phyloP scores from a whole-genome alignment of 768 basidiomycete species.

The Suillus occidentalis region DNA sequence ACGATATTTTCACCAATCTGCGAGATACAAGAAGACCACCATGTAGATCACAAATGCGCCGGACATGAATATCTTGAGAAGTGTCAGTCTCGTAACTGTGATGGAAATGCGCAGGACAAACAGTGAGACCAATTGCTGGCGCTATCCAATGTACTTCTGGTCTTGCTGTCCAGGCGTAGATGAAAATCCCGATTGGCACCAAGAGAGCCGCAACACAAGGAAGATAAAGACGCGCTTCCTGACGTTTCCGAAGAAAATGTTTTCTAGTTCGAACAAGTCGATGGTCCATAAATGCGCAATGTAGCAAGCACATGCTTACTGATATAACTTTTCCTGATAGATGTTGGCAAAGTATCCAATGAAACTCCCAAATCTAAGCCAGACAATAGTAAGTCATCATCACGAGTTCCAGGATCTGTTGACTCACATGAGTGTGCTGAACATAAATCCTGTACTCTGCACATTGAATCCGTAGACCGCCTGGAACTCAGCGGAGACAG shows the following conservation, averaged over 20 bases:
- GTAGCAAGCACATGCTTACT: slow-evolving; percentile 32
- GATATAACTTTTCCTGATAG: slow-evolving; percentile 46
- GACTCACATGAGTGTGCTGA: slow-evolving; percentile 51
- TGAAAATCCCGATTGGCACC: slow-evolving; percentile 56
- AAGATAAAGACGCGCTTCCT: slow-evolving; percentile 56
- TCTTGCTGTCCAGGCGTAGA: slow-evolving; percentile 70
- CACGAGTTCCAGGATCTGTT: background rate
- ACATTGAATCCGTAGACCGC: slow-evolving; percentile 56
- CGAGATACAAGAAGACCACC: slow-evolving; percentile 52
- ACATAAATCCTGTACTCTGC: slow-evolving; percentile 56
- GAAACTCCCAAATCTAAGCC: slow-evolving; percentile 46
- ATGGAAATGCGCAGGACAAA: background rate
- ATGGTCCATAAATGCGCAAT: background rate
- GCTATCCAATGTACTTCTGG: slow-evolving; percentile 56
- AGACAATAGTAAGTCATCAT: slow-evolving; percentile 8
- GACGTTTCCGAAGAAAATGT: slow-evolving; percentile 26
- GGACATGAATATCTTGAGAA: slow-evolving; percentile 43
- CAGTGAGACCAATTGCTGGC: slow-evolving; percentile 9
- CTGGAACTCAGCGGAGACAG: slow-evolving; percentile 51
- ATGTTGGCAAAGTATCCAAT: slow-evolving; percentile 43
- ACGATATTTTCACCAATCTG: slow-evolving; percentile 46
- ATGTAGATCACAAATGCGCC: slow-evolving; percentile 50
- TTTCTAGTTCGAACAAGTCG: slow-evolving; percentile 9
- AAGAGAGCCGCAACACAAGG: slow-evolving; percentile 52
- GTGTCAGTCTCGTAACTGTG: slow-evolving; percentile 3